Evolutionary conservation across 495 filamentous ascomycete species (phyloP).

Genomic region (Hypoxylon lienhwacheense): DNA sequence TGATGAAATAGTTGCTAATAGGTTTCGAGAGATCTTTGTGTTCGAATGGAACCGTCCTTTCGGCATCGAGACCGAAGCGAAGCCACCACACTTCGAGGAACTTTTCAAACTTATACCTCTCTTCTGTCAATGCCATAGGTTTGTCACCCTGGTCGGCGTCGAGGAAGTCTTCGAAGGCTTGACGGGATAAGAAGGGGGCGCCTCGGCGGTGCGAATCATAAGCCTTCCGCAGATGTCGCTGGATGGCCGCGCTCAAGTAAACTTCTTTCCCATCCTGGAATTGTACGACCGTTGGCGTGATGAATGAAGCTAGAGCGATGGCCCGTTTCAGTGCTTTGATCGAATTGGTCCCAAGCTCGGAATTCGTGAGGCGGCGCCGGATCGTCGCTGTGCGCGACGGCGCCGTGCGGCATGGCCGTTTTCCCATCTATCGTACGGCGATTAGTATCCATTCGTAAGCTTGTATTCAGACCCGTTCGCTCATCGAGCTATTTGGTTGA

Average conservation of each 20-base stretch:
- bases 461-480: neutral
- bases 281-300: slow-evolving; percentile 33
- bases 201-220: slow-evolving; percentile 39
- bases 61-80: slow-evolving; percentile 40
- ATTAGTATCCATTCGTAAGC: slow-evolving; percentile 3
- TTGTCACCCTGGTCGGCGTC: slow-evolving; percentile 43
- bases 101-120: slow-evolving; percentile 44
- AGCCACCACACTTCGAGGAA: slow-evolving; percentile 49
- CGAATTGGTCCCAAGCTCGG: slow-evolving; percentile 36
- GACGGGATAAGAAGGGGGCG: slow-evolving; percentile 36
- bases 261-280: slow-evolving; percentile 32
- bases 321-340: slow-evolving; percentile 38
- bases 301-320: slow-evolving; percentile 32
- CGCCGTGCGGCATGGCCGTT: slow-evolving; percentile 12
- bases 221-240: slow-evolving; percentile 41
- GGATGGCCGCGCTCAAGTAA: slow-evolving; percentile 39
- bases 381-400: slow-evolving; percentile 18
- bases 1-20: slow-evolving; percentile 88
- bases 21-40: slow-evolving; percentile 52
- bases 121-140: slow-evolving; percentile 26
- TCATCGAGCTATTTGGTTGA: neutral
- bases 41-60: slow-evolving; percentile 25
- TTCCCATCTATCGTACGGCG: slow-evolving; percentile 19
- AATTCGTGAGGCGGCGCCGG: slow-evolving; percentile 32
- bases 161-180: slow-evolving; percentile 44